Evolutionary conservation across 1,284 basidiomycete species (phyloP).

Genomic region (Cryptococcus depauperatus): DNA sequence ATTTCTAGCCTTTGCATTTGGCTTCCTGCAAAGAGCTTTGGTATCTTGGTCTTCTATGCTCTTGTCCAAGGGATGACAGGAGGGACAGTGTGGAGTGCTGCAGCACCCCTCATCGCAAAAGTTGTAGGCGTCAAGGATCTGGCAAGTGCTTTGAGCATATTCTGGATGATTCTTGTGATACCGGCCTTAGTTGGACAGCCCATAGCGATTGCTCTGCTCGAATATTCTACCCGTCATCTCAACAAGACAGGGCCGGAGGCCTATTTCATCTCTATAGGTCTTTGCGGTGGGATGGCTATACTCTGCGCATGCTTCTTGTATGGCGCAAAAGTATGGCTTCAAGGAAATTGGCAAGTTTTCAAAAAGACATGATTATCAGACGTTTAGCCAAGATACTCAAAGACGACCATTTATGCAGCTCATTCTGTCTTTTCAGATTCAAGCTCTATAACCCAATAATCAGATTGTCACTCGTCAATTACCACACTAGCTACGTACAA

Average conservation of each 20-base stretch:
- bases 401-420: no score
- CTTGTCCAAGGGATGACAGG: slow-evolving; percentile 43
- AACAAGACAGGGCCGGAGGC: slow-evolving; percentile 30
- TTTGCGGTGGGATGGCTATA: slow-evolving; percentile 41
- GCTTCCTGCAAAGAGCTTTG: slow-evolving; percentile 43
- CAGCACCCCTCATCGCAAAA: slow-evolving; percentile 36
- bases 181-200: slow-evolving; percentile 42
- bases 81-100: slow-evolving; percentile 44
- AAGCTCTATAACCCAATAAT: no score
- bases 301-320: slow-evolving; percentile 29
- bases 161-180: slow-evolving; percentile 41
- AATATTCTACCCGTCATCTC: slow-evolving; percentile 35
- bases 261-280: slow-evolving; percentile 43
- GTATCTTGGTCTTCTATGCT: slow-evolving; percentile 44
- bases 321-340: slow-evolving; percentile 40
- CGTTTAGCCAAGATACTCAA: no score
- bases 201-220: slow-evolving; percentile 42
- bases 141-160: slow-evolving; percentile 42
- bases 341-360: slow-evolving; percentile 34
- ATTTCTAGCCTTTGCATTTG: slow-evolving; percentile 44
- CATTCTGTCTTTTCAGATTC: no score
- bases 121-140: slow-evolving; percentile 46
- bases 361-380: no score
- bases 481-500: no score
- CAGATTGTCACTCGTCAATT: no score